Evolutionary conservation across 192 early-diverging fungal genomes (phyloP).

Genomic region (Kickxella alabastrina): DNA sequence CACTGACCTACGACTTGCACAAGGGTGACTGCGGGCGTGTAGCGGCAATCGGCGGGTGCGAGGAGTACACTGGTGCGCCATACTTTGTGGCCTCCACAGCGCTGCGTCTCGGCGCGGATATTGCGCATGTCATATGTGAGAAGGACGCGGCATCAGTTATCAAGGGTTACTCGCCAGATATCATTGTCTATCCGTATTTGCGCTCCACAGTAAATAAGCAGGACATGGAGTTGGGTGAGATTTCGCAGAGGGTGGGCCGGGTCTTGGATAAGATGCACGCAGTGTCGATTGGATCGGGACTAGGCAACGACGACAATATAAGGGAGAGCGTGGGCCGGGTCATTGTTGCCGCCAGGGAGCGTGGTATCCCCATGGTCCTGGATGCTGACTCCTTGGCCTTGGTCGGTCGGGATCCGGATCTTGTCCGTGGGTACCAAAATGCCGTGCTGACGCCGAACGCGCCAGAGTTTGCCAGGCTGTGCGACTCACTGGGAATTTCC

Average conservation of each 20-base stretch:
- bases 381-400: conserved; percentile 92
- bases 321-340: conserved; percentile 60
- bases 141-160: conserved; percentile 70
- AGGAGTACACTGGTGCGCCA: conserved; percentile 85
- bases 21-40: conserved; percentile 49
- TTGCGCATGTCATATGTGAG: conserved; percentile 85
- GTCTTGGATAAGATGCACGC: conserved; percentile 75
- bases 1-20: conserved; percentile 33
- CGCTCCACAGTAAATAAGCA: conserved; percentile 32
- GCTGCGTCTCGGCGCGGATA: conserved; percentile 69
- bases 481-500: conserved; percentile 53
- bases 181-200: conserved; percentile 93
- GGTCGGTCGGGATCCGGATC: conserved; percentile 63
- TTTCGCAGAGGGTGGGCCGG: conserved; percentile 42
- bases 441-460: conserved; percentile 86
- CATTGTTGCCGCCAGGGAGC: conserved; percentile 62
- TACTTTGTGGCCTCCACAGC: conserved; percentile 61
- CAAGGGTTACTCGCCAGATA: conserved; percentile 77
- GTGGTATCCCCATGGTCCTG: conserved; percentile 71
- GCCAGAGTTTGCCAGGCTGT: conserved; percentile 78
- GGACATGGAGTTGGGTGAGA: conserved; percentile 1
- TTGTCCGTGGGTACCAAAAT: conserved; percentile 67
- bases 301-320: conserved; percentile 75
- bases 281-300: conserved; percentile 85
- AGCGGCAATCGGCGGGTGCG: conserved; percentile 36